phyloP scores from a whole-genome alignment of 345 rosid genomes.

The Adansonia digitata region DNA sequence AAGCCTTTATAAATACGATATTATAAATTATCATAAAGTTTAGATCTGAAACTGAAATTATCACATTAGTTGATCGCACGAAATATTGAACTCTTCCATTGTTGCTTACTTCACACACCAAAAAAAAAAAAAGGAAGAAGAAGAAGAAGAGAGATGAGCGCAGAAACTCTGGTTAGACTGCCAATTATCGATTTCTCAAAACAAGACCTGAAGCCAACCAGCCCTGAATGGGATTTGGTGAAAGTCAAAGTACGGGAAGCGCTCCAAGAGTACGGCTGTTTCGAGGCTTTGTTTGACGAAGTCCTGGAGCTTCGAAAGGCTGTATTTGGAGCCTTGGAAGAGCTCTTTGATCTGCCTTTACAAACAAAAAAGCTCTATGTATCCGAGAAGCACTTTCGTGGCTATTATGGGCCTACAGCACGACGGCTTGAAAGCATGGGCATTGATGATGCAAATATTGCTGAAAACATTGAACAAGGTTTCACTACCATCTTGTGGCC shows the following conservation, averaged over 20 bases:
- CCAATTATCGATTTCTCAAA: no score
- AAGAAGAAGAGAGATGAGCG: not conserved
- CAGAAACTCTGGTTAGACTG: no score
- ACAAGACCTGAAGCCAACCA: no score
- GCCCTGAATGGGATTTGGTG: no score
- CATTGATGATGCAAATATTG: conserved; percentile 36
- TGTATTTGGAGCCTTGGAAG: conserved; percentile 32
- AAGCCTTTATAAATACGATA: no score
- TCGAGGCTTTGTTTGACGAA: conserved; percentile 46
- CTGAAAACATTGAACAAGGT: conserved; percentile 29
- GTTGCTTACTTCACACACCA: no score
- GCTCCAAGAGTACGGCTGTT: conserved; percentile 51
- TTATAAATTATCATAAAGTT: no score
- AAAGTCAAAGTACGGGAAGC: conserved; percentile 36
- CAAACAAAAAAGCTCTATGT: conserved; percentile 35
- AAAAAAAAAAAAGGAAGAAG: no score
- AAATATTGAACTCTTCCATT: no score
- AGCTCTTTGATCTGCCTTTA: conserved; percentile 51
- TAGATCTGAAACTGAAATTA: no score
- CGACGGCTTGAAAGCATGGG: conserved; percentile 51
- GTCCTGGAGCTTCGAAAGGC: conserved; percentile 26
- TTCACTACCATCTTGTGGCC: conserved; percentile 42
- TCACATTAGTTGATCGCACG: no score
- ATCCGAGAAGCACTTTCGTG: conserved; percentile 42
- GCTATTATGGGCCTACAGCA: conserved; percentile 44